These are phyloP conservation scores for Pisolithus marmoratus DNA, from an alignment of 768 basidiomycete species.

Conservation along the genomic window DNA sequence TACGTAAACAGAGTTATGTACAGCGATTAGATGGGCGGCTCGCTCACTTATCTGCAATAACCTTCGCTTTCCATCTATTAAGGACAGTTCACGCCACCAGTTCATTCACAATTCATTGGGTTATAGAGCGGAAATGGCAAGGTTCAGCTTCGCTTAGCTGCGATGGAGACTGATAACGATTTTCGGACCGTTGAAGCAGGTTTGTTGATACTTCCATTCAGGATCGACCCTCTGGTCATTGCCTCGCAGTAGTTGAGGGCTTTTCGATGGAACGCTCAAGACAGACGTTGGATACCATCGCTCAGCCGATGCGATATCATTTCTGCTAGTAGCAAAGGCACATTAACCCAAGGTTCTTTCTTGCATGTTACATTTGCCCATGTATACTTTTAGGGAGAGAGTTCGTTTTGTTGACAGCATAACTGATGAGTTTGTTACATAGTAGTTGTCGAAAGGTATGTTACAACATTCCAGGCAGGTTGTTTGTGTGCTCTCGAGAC, in stretches of 20 bases:
- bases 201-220: background rate
- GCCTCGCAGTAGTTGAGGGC: background rate
- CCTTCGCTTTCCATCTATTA: constrained; percentile 18
- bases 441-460: no score
- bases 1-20: constrained; percentile 22
- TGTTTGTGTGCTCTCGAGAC: background rate
- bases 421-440: no score
- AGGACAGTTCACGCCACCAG: constrained; percentile 7
- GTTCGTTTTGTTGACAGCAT: no score
- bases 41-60: constrained; percentile 8
- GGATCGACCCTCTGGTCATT: background rate
- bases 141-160: background rate
- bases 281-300: background rate
- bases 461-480: background rate
- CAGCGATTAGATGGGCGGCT: constrained; percentile 19
- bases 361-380: no score
- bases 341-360: background rate
- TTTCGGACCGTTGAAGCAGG: background rate
- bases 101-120: constrained; percentile 5
- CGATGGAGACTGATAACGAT: constrained; percentile 1
- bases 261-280: background rate
- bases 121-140: constrained; percentile 1
- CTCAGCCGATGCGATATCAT: background rate
- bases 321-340: background rate
- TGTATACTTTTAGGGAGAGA: no score